Evolutionary conservation across 371 early-diverging fungal species (phyloP).

Genomic region (Circinella umbellata): DNA sequence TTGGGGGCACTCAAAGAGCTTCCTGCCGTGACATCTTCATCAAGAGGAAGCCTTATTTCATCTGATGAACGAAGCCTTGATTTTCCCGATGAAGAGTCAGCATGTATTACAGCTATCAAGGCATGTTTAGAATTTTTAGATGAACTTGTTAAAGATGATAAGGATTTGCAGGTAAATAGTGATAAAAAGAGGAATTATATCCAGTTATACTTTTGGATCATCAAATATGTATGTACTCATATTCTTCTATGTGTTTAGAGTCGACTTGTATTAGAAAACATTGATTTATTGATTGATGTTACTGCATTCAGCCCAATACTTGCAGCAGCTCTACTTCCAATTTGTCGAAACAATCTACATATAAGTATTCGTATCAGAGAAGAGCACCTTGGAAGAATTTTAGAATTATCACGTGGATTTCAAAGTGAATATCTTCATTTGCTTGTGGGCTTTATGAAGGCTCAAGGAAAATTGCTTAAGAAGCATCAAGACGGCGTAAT

Average conservation of each 20-base stretch:
- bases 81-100: conserved; percentile 8
- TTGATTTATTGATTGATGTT: conserved; percentile 52
- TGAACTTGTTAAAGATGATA: conserved; percentile 27
- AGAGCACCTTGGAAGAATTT: conserved; percentile 44
- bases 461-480: conserved; percentile 51
- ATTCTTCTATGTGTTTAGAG: conserved; percentile 20
- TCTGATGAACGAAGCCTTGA: conserved; percentile 1
- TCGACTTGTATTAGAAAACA: conserved; percentile 36
- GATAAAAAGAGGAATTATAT: too few species aligned
- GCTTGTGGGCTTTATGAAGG: conserved; percentile 44
- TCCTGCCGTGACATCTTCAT: conserved; percentile 3
- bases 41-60: background rate
- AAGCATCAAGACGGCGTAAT: conserved; percentile 50
- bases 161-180: conserved; percentile 28
- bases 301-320: conserved; percentile 23
- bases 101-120: conserved; percentile 15
- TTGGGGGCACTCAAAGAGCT: conserved; percentile 17
- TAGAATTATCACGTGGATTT: conserved; percentile 42
- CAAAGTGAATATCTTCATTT: conserved; percentile 45
- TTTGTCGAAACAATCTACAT: conserved; percentile 43
- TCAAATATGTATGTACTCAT: background rate
- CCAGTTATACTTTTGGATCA: background rate
- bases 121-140: conserved; percentile 29
- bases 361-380: conserved; percentile 46
- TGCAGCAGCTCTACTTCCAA: conserved; percentile 20